Evolutionary conservation across 78 protist genomes (phyloP).

Genomic region (Monosiga brevicollis): DNA sequence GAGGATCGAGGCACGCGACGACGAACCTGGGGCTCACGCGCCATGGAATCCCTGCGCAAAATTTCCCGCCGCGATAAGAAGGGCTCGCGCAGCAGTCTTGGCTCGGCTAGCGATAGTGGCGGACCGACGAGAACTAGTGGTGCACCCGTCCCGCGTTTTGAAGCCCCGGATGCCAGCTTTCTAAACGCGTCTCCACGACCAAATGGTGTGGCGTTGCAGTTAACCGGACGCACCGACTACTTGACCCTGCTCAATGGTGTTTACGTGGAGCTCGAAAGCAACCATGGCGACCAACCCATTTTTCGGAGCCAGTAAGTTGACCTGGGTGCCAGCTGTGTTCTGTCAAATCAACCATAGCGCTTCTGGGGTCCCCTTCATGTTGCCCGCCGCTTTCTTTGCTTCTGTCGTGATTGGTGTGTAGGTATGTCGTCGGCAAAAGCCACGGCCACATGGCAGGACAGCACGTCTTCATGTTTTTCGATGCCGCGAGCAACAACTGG

Average conservation of each 20-base stretch:
- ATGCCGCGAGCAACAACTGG: too few species aligned
- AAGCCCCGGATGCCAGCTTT: too few species aligned
- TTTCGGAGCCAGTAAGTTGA: too few species aligned
- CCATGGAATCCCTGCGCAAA: background rate
- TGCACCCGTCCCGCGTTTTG: too few species aligned
- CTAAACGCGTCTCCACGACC: background rate
- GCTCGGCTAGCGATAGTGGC: background rate
- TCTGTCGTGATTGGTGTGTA: too few species aligned
- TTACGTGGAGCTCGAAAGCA: background rate
- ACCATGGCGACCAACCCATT: background rate
- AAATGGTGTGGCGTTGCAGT: background rate
- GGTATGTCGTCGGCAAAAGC: too few species aligned
- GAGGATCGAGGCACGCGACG: background rate
- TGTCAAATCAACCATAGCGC: too few species aligned
- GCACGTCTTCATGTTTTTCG: too few species aligned
- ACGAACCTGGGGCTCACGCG: background rate
- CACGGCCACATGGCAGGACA: too few species aligned
- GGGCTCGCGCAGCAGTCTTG: background rate
- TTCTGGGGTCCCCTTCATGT: too few species aligned
- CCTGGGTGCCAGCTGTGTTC: too few species aligned
- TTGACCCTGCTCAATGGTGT: background rate
- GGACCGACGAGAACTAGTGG: background rate
- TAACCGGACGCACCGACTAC: background rate
- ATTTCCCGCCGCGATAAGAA: background rate
- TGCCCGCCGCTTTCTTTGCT: too few species aligned